A percentile compares a stretch with the other conserved stretches of the same genome.
phyloP scores from a whole-genome alignment of 176 grass and related monocot species.

The Ensete ventricosum region DNA sequence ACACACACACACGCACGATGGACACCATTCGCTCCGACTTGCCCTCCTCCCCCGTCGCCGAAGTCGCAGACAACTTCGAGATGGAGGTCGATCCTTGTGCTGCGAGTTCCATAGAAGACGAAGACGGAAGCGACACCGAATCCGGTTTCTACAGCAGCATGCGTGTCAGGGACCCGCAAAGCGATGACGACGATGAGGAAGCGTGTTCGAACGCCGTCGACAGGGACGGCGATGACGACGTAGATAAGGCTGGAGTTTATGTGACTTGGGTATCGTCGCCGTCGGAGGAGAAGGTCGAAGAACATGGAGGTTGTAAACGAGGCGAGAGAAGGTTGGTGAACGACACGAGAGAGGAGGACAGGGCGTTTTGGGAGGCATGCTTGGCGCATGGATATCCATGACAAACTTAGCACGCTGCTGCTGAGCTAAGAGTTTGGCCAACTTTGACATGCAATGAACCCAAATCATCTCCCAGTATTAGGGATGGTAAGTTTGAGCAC shows the following conservation, averaged over 20 bases:
- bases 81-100: too few relatives aligned
- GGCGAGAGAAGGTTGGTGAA: conserved; percentile 1
- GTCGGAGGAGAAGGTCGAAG: too few relatives aligned
- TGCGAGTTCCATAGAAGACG: conserved; percentile 14
- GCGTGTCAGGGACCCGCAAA: neutral
- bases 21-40: conserved; percentile 16
- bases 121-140: neutral
- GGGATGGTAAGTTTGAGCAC: too few relatives aligned
- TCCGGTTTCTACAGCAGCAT: neutral
- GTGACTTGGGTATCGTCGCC: too few relatives aligned
- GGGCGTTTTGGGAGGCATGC: conserved; percentile 75
- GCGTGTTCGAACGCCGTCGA: neutral
- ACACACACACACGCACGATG: neutral
- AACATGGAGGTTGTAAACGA: conserved; percentile 21
- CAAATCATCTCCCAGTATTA: too few relatives aligned
- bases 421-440: too few relatives aligned
- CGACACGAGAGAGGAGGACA: conserved; percentile 40
- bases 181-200: neutral
- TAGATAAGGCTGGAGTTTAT: too few relatives aligned
- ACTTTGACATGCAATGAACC: too few relatives aligned
- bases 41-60: neutral
- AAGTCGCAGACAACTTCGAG: neutral
- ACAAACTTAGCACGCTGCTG: neutral
- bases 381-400: conserved; percentile 62
- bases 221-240: neutral